phyloP scores from a whole-genome alignment of 208 protist genomes.

The Leptomonas seymouri region DNA sequence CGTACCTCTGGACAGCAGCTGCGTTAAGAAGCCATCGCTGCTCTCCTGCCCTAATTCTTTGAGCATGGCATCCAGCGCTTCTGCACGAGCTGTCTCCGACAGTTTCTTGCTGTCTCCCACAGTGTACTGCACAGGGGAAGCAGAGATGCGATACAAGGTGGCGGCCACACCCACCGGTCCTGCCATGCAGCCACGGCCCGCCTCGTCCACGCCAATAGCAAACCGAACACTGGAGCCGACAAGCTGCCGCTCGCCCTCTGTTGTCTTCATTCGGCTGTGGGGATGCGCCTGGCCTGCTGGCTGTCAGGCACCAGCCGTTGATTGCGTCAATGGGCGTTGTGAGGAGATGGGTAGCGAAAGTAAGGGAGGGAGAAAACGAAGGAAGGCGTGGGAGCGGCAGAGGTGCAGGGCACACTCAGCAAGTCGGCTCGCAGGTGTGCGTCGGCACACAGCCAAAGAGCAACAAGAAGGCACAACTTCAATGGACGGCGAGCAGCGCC shows the following conservation, averaged over 20 bases:
- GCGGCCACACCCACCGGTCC: slow-evolving; percentile 57
- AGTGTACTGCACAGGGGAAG: slow-evolving; percentile 10
- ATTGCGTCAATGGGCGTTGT: too few species aligned
- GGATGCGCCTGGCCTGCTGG: not conserved
- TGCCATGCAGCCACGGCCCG: slow-evolving; percentile 60
- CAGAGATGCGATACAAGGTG: slow-evolving; percentile 34
- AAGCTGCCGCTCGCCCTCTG: slow-evolving; percentile 4
- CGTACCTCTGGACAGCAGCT: not conserved
- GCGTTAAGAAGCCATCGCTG: slow-evolving; percentile 1
- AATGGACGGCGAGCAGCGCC: too few species aligned
- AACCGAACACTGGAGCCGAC: slow-evolving; percentile 26
- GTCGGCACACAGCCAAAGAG: too few species aligned
- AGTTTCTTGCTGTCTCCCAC: slow-evolving; percentile 58
- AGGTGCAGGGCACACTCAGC: too few species aligned
- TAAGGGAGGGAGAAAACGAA: not conserved
- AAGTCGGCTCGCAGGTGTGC: too few species aligned
- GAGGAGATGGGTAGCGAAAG: not conserved
- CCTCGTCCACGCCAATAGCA: slow-evolving; percentile 61
- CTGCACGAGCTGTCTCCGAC: slow-evolving; percentile 17
- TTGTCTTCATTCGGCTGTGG: slow-evolving; percentile 10
- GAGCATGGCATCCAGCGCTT: slow-evolving; percentile 30
- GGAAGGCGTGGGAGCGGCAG: not conserved
- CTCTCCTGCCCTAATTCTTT: slow-evolving; percentile 7
- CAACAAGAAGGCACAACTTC: too few species aligned
- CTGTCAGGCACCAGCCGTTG: not conserved